Evolutionary conservation across 176 grass and related monocot species (phyloP).

Genomic region (Carex scoparia): DNA sequence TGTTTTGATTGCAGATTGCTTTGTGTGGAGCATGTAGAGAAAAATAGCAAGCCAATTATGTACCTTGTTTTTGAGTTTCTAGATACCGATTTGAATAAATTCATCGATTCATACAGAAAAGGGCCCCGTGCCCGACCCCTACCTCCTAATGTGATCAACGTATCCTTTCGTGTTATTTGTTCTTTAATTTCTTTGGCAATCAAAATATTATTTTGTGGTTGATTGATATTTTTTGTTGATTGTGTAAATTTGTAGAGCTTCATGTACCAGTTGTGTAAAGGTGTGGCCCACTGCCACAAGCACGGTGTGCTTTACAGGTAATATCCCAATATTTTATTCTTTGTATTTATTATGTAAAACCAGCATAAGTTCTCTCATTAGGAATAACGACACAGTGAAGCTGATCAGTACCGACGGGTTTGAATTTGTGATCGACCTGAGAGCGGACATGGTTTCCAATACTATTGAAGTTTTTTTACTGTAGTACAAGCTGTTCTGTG

Average conservation of each 20-base stretch:
- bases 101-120: slow-evolving; percentile 51
- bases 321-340: slow-evolving; percentile 9
- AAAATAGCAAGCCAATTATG: slow-evolving; percentile 66
- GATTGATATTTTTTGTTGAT: not conserved
- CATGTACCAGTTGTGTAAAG: slow-evolving; percentile 87
- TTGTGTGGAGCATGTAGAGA: slow-evolving; percentile 62
- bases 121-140: slow-evolving; percentile 46
- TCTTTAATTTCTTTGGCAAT: not conserved
- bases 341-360: too few species aligned
- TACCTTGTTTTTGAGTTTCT: slow-evolving; percentile 96
- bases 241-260: slow-evolving; percentile 46
- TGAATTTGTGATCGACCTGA: too few species aligned
- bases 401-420: too few species aligned
- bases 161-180: not conserved
- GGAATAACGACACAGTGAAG: too few species aligned
- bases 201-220: not conserved
- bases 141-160: slow-evolving; percentile 54
- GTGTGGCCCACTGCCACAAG: slow-evolving; percentile 82
- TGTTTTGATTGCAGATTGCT: slow-evolving; percentile 40
- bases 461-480: too few species aligned
- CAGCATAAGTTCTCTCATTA: too few species aligned
- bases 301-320: slow-evolving; percentile 98
- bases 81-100: slow-evolving; percentile 90
- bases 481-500: too few species aligned
- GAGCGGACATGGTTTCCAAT: too few species aligned